Evolutionary conservation across 768 basidiomycete species (phyloP).

Genomic region (Leccinum incarnatum): DNA sequence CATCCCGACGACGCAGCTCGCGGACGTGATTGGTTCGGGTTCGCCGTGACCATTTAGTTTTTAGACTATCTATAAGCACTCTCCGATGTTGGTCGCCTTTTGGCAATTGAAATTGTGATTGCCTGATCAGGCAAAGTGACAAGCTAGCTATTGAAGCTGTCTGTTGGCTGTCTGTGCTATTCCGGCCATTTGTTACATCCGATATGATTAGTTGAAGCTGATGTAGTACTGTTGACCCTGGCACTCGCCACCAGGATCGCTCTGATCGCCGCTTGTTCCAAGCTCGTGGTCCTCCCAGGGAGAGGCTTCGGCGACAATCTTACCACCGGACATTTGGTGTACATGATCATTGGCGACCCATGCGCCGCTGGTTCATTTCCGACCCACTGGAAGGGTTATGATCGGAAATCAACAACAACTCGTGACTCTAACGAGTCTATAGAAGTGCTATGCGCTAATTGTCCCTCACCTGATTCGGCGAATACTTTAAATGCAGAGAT

Average conservation of each 20-base stretch:
- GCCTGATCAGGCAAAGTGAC: too few relatives aligned
- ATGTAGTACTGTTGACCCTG: background rate
- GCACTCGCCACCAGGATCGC: background rate
- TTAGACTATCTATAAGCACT: background rate
- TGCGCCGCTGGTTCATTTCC: background rate
- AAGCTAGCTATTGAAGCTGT: background rate
- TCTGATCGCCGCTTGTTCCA: background rate
- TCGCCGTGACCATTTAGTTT: background rate
- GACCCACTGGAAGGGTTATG: background rate
- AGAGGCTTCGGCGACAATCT: background rate
- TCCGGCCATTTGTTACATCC: background rate
- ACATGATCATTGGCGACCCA: background rate
- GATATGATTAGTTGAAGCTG: background rate
- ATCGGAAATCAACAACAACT: background rate
- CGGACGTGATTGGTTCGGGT: conserved; percentile 28
- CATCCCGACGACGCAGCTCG: conserved; percentile 53
- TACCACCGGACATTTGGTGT: background rate
- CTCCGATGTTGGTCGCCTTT: background rate
- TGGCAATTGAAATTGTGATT: background rate
- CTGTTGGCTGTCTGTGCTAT: background rate
- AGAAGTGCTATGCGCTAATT: background rate
- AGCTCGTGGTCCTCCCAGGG: background rate
- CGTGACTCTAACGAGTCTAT: background rate
- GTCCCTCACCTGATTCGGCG: background rate
- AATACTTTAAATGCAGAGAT: background rate